phyloP scores from a whole-genome alignment of 2,329 filamentous ascomycete genomes.

The Colletotrichum graminicola region DNA sequence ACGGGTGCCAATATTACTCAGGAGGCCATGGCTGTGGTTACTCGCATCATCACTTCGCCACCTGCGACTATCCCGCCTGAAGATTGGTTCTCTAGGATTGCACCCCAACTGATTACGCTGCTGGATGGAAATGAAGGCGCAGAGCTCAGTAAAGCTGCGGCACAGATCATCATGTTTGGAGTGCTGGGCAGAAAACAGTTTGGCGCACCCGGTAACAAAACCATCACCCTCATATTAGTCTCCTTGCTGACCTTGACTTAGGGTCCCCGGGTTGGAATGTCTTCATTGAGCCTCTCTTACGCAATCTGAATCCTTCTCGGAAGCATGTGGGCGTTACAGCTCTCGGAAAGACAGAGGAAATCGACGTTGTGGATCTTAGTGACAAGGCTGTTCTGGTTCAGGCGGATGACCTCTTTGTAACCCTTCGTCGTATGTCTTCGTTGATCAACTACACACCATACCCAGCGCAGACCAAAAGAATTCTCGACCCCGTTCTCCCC shows the following conservation, averaged over 20 bases:
- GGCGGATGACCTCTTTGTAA: constrained; percentile 60
- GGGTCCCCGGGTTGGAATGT: constrained; percentile 71
- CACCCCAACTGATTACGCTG: constrained; percentile 70
- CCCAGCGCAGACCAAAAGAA: constrained; percentile 71
- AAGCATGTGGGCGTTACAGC: constrained; percentile 45
- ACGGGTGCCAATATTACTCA: constrained; percentile 74
- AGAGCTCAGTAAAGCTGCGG: constrained; percentile 69
- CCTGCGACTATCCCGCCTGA: constrained; percentile 66
- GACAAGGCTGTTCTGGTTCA: constrained; percentile 59
- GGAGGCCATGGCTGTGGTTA: constrained; percentile 74
- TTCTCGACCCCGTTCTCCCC: constrained; percentile 69
- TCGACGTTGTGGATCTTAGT: constrained; percentile 61
- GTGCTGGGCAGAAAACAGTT: constrained; percentile 73
- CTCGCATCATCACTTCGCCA: constrained; percentile 70
- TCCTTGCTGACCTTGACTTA: constrained; percentile 45
- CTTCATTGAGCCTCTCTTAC: constrained; percentile 70
- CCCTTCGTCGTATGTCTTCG: constrained; percentile 67
- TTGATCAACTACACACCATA: constrained; percentile 75
- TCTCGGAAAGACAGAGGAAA: neutral
- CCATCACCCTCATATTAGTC: constrained; percentile 9
- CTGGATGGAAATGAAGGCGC: constrained; percentile 71
- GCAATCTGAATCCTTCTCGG: constrained; percentile 60
- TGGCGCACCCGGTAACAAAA: constrained; percentile 69
- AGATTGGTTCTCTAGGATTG: constrained; percentile 71
- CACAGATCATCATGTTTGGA: constrained; percentile 74